A percentile compares a stretch with the other conserved stretches of the same genome.
Evolutionary conservation across 192 early-diverging fungal species (phyloP).

Genomic region (Podila epicladia): DNA sequence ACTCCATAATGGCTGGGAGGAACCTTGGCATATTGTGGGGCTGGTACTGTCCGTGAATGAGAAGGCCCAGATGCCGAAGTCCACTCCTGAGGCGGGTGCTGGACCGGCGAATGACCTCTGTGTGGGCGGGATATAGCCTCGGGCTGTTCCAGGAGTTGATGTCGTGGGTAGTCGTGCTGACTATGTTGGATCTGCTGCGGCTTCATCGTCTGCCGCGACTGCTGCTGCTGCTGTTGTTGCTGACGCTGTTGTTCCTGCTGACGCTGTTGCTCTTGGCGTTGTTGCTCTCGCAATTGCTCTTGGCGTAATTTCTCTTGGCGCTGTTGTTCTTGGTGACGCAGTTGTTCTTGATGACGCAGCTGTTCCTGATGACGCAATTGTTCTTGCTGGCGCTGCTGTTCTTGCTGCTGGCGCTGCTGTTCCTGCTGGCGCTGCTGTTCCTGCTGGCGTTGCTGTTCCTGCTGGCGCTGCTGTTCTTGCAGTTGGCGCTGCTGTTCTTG

Average conservation of each 20-base stretch:
- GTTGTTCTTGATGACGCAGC: conserved; percentile 12
- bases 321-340: neutral
- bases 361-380: neutral
- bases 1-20: too few species aligned
- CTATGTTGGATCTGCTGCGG: neutral
- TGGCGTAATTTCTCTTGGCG: too few species aligned
- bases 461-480: conserved; percentile 2
- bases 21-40: too few species aligned
- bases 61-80: too few species aligned
- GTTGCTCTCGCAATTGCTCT: neutral
- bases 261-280: neutral
- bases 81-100: too few species aligned
- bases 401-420: neutral
- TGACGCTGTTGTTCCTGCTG: conserved; percentile 12
- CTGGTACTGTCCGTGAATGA: too few species aligned
- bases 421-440: conserved; percentile 6
- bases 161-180: neutral
- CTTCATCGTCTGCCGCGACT: neutral
- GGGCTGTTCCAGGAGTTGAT: conserved; percentile 4
- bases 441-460: conserved; percentile 1
- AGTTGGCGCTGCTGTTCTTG: conserved; percentile 1
- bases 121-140: too few species aligned
- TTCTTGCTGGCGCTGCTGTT: neutral
- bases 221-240: neutral
- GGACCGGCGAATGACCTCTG: too few species aligned